Base-by-base conservation (phyloP, 2,329 filamentous ascomycete genomes). In the Podosphaera leucotricha region DNA sequence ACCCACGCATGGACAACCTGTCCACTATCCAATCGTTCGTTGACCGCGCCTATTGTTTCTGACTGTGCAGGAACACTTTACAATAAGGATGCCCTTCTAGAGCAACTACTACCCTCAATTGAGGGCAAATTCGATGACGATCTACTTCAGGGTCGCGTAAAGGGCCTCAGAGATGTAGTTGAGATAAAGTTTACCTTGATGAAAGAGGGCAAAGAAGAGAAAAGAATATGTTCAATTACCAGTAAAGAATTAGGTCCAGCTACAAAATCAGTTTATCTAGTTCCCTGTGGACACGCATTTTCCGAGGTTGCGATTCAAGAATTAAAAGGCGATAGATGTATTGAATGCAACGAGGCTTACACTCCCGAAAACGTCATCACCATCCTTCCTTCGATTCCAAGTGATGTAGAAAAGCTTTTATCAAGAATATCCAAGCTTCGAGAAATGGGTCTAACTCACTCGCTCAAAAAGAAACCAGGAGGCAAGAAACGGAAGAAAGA, bases 211-310 rank as follows among this genome's bases (percentile, higher is more conserved):
- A 62, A 60, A 47, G 60, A 58, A 8, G 72, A 77, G 54, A 70
- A 67, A 46, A 86, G 78, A 71, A 71, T 83, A 22, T 98, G 90
- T 56, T 86, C 87, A 0, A 72, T 95, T 44, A 92, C 86, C 1
- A 73, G 80, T 54, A 92, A 92, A 58, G 77, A 80, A 58, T 63
- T 98, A 20, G 90, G 90, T 0, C 76, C 85, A 0, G 68, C 68
- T 4, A 76, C 78, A 15, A 87, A 79, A 60, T 70, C 84, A 0
- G 83, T 92, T 1, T 98, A 95, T 55, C 55, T 98, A 2, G 82
- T 95, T 3, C 90, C 90, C 0, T 98, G 90, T 55, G 92, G 90
- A 0, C 92, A 98, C 64, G 86, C 83, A 0, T 95, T 95, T 61
- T 78, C 83, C 0, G 85, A 92, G 48, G 75, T 76, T 44, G 84